Evolutionary conservation across 768 basidiomycete genomes (phyloP).

Genomic region (Cantharellus anzutake): DNA sequence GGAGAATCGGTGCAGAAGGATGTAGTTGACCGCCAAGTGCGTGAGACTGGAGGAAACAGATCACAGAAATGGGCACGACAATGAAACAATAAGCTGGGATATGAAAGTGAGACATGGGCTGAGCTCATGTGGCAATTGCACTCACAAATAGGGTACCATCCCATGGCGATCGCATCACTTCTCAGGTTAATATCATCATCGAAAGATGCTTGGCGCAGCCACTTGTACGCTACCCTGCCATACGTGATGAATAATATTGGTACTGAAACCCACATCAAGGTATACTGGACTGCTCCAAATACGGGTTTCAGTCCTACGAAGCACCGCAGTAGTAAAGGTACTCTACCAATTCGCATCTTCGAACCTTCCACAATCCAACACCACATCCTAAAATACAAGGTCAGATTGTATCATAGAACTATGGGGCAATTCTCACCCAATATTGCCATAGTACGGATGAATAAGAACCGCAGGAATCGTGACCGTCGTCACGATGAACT

Average conservation of each 20-base stretch:
- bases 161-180: not conserved
- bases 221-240: not conserved
- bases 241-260: not conserved
- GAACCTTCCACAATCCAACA: not conserved
- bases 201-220: not conserved
- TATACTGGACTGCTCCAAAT: not conserved
- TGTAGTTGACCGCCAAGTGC: too few relatives aligned
- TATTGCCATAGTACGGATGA: not conserved
- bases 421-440: not conserved
- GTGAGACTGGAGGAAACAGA: too few relatives aligned
- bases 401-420: not conserved
- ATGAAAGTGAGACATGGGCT: too few relatives aligned
- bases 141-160: not conserved
- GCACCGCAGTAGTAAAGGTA: too few relatives aligned
- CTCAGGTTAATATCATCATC: not conserved
- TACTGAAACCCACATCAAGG: not conserved
- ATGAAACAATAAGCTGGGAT: too few relatives aligned
- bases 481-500: not conserved
- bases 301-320: not conserved
- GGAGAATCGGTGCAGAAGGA: too few relatives aligned
- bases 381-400: not conserved
- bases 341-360: too few relatives aligned
- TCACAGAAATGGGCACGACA: too few relatives aligned
- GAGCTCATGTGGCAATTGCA: too few relatives aligned
- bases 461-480: not conserved